These are phyloP conservation scores for Hemileccinum rubropunctum DNA, from an alignment of 768 basidiomycete genomes.

Conservation along the genomic window DNA sequence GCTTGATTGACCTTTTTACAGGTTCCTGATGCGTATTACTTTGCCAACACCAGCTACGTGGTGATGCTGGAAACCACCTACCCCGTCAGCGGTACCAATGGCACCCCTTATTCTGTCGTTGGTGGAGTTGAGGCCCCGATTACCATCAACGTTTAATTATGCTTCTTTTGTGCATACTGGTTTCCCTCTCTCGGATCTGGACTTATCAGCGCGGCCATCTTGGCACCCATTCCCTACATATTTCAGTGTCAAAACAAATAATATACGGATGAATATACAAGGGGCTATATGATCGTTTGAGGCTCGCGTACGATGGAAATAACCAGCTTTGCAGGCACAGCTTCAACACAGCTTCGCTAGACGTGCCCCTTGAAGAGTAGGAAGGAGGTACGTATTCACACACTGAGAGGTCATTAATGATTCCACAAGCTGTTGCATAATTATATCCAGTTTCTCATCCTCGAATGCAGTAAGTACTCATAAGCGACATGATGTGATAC, in stretches of 20 bases:
- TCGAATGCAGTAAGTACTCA: no score
- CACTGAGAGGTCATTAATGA: no score
- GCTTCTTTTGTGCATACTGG: background rate
- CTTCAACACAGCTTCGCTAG: no score
- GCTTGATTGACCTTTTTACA: conserved; percentile 9
- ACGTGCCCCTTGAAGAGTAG: no score
- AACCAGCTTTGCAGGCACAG: no score
- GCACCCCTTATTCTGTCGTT: conserved; percentile 21
- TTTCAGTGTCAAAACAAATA: background rate
- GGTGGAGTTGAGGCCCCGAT: conserved; percentile 18
- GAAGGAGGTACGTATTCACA: no score
- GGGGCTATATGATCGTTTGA: background rate
- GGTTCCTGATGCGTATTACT: conserved; percentile 26
- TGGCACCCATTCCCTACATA: background rate
- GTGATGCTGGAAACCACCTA: conserved; percentile 26
- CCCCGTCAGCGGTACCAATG: conserved; percentile 18
- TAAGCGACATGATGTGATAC: no score
- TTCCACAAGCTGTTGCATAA: no score
- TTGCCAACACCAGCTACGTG: conserved; percentile 17
- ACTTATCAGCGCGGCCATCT: background rate
- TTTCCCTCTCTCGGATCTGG: background rate
- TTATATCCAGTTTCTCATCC: no score
- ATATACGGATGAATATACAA: background rate
- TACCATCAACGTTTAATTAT: conserved; percentile 13
- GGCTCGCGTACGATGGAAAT: no score